These are phyloP conservation scores for Ascosphaera aggregata DNA, from an alignment of 2,329 filamentous ascomycete species.

Conservation along the genomic window DNA sequence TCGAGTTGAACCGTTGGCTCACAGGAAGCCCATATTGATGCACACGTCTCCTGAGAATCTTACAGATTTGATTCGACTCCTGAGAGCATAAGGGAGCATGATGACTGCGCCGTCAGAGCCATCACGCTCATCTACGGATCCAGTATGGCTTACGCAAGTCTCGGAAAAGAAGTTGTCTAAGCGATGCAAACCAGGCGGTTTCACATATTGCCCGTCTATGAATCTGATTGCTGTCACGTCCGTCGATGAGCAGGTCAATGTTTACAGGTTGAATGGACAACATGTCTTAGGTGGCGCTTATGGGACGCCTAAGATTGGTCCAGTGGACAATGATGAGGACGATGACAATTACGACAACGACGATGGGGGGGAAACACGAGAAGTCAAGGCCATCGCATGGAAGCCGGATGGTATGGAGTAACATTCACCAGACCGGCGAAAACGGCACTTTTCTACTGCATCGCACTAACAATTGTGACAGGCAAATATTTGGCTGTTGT, in stretches of 20 bases:
- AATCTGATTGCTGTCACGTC: slow-evolving; percentile 54
- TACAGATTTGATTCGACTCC: neutral
- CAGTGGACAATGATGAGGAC: slow-evolving; percentile 21
- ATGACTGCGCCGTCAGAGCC: neutral
- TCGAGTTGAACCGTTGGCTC: neutral
- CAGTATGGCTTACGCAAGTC: slow-evolving; percentile 14
- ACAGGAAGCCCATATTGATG: neutral
- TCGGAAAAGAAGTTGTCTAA: slow-evolving; percentile 18
- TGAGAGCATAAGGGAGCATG: neutral
- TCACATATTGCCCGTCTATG: slow-evolving; percentile 63
- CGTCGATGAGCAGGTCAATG: slow-evolving; percentile 43
- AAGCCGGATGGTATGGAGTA: slow-evolving; percentile 48
- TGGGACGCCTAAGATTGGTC: slow-evolving; percentile 10
- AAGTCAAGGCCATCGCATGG: slow-evolving; percentile 32
- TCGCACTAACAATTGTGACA: slow-evolving; percentile 6
- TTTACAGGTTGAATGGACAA: slow-evolving; percentile 61
- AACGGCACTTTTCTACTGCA: slow-evolving; percentile 3
- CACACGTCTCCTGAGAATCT: neutral
- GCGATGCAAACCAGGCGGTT: slow-evolving; percentile 23
- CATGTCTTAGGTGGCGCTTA: slow-evolving; percentile 30
- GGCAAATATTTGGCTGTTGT: slow-evolving; percentile 53
- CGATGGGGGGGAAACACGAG: slow-evolving; percentile 5
- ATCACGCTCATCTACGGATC: neutral
- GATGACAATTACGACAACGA: slow-evolving; percentile 17
- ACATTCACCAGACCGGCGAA: too few species aligned